Percentiles rank a stretch among this genome's conserved stretches.
These are phyloP conservation scores for Sindora glabra DNA, from an alignment of 306 rosid genomes.

Conservation along the genomic window DNA sequence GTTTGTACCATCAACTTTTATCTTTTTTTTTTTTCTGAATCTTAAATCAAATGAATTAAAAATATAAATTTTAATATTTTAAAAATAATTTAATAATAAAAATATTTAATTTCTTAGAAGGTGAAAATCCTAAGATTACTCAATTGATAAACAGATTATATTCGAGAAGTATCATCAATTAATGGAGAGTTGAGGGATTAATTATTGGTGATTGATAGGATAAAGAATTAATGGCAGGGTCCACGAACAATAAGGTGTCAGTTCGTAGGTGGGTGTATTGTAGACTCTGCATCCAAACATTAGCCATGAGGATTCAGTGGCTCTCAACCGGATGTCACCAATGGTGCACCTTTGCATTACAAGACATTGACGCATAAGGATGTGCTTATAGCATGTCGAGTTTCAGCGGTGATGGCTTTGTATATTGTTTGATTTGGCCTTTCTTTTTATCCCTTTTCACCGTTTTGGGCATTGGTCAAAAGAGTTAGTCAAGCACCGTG, in stretches of 20 bases:
- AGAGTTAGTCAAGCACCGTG: slow-evolving; percentile 53
- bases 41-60: too few species aligned
- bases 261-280: slow-evolving; percentile 56
- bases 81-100: too few species aligned
- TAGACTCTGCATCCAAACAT: slow-evolving; percentile 61
- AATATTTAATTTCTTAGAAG: too few species aligned
- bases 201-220: not conserved
- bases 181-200: not conserved
- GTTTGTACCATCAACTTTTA: too few species aligned
- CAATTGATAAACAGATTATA: too few species aligned
- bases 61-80: too few species aligned
- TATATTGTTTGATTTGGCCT: slow-evolving; percentile 19
- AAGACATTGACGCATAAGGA: slow-evolving; percentile 27
- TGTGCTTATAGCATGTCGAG: slow-evolving; percentile 23
- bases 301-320: slow-evolving; percentile 38
- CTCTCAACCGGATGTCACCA: slow-evolving; percentile 22
- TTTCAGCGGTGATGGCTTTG: slow-evolving; percentile 32
- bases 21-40: too few species aligned
- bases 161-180: too few species aligned
- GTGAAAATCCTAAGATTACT: too few species aligned
- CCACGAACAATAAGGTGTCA: slow-evolving; percentile 41
- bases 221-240: not conserved
- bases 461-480: slow-evolving; percentile 56
- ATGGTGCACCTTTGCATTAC: slow-evolving; percentile 18
- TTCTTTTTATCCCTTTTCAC: slow-evolving; percentile 8